These are phyloP conservation scores for Lolium rigidum DNA, from an alignment of 176 grass and related monocot genomes.

Conservation along the genomic window DNA sequence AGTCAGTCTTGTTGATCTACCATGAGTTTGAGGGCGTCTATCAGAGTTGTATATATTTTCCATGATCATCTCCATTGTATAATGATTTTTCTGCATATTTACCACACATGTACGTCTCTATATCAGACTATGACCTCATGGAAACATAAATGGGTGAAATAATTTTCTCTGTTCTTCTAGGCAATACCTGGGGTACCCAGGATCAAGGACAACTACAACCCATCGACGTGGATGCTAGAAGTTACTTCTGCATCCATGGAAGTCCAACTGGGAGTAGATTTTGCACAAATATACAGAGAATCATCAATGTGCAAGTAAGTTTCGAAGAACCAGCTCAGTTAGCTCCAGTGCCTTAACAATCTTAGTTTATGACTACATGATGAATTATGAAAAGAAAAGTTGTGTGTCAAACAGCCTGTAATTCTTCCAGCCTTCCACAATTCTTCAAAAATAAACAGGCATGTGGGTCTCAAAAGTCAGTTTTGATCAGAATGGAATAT, in stretches of 20 bases:
- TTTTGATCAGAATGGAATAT: background rate
- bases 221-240: constrained; percentile 89
- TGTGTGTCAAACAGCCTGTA: background rate
- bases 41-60: too few species aligned
- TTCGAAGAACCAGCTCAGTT: background rate
- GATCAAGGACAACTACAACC: constrained; percentile 81
- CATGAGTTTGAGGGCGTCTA: too few species aligned
- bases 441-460: background rate
- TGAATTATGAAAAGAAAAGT: background rate
- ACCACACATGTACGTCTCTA: too few species aligned
- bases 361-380: background rate
- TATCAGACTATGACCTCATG: too few species aligned
- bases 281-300: constrained; percentile 68
- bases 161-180: constrained; percentile 30
- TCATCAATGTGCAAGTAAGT: constrained; percentile 64
- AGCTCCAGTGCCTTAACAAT: constrained; percentile 2
- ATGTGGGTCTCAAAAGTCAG: background rate
- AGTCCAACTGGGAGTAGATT: constrained; percentile 58
- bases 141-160: background rate
- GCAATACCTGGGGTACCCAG: constrained; percentile 58
- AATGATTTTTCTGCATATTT: too few species aligned
- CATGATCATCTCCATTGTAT: too few species aligned
- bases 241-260: constrained; percentile 70
- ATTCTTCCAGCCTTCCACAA: background rate
- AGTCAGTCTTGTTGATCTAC: too few species aligned